Evolutionary conservation across 306 rosid genomes (phyloP).

Genomic region (Oemleria cerasiformis): DNA sequence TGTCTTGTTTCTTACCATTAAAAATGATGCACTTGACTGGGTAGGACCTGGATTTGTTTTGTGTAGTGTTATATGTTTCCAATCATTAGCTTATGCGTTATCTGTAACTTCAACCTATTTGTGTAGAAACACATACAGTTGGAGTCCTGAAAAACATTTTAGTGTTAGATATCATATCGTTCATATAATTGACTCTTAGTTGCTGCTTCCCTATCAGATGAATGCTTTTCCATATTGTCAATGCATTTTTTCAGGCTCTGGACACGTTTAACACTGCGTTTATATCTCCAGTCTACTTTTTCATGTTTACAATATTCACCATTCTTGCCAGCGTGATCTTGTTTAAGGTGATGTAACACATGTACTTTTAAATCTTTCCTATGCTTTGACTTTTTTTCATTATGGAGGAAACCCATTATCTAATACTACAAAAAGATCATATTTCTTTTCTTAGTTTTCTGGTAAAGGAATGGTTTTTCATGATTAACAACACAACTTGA

Average conservation of each 20-base stretch:
- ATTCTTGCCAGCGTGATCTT: slow-evolving; percentile 82
- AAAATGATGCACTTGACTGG: too few relatives aligned
- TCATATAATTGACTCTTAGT: background rate
- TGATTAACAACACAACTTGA: too few relatives aligned
- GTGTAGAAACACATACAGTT: background rate
- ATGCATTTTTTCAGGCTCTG: slow-evolving; percentile 60
- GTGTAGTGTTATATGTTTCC: too few relatives aligned
- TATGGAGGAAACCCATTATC: background rate
- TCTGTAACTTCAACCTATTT: background rate
- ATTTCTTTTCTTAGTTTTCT: background rate
- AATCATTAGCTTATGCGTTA: too few relatives aligned
- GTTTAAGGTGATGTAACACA: slow-evolving; percentile 57
- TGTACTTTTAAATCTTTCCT: background rate
- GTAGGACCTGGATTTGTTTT: too few relatives aligned
- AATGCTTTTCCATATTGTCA: slow-evolving; percentile 20
- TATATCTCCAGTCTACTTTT: slow-evolving; percentile 85
- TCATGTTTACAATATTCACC: slow-evolving; percentile 76
- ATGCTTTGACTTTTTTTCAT: background rate
- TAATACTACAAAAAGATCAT: background rate
- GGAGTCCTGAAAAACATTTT: background rate
- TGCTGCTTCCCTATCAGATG: background rate
- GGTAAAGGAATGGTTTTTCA: background rate
- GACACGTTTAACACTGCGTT: slow-evolving; percentile 83
- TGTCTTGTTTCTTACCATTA: too few relatives aligned
- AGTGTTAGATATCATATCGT: background rate